Base-by-base conservation (phyloP, 164 flowering plant genomes). In the Aristolochia contorta region DNA sequence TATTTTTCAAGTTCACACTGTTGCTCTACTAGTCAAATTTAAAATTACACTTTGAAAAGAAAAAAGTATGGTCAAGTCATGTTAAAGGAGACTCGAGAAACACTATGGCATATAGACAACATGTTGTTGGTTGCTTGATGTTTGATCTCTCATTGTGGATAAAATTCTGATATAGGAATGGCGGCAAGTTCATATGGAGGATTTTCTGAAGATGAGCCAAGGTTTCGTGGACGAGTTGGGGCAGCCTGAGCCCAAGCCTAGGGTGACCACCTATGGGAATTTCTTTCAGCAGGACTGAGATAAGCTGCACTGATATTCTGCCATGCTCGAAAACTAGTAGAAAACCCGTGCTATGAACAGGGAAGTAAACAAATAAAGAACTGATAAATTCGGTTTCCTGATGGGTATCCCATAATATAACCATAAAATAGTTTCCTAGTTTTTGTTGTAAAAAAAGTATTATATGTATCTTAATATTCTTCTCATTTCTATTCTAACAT, bases 201-300 rank as follows among this genome's bases (percentile, higher is more conserved):
- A 78, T 59, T 89, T 85, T 68, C 49, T 85, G 48, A 76, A 76
- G 71, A 87, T 89, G 96, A 80, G 88, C 8, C 32, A 5, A 18
- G 81, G 67, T 15, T 92, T 89, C 62, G 54, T 72, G 70, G 82
- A 83, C 66, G 93, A 83, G 53, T 27, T 85, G 37, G 83, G 75
- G 72, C 80, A 75, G 56, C 82, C 87, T 18, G 91, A 84, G 55
- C 68, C 85, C 24, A 80, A 75, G 72, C 58, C 87, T n/a, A 79
- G 94, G 77, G 86, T 85, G 12, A 74, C 73, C 15, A 73, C 84
- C 8, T 86, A 80, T 53, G 89, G 88, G 64, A 60, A 80, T 41
- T 82, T 69, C 74, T 83, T 63, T 69, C 59, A 74, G 63, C 75
- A 78, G 61, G 48, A 70, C 66, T 63, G 74, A 62, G 67, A 70